Evolutionary conservation across 805 yeast species (phyloP).

Genomic region (Jamesozyma gamospora): DNA sequence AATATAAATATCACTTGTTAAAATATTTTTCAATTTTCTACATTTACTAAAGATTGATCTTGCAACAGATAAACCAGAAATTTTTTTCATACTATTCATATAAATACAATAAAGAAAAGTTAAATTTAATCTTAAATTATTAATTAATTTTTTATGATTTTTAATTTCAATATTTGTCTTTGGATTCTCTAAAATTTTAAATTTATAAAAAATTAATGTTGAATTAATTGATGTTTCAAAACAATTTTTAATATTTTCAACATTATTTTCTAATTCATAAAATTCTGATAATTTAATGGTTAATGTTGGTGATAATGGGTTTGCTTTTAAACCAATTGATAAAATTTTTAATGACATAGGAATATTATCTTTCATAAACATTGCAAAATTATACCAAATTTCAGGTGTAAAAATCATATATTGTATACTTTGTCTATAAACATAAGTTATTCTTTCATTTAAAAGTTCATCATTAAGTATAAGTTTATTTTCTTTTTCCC

Average conservation of each 20-base stretch:
- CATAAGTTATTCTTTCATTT: conserved; percentile 52
- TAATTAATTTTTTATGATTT: conserved; percentile 3
- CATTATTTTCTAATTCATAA: conserved; percentile 49
- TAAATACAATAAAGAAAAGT: conserved; percentile 60
- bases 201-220: conserved; percentile 33
- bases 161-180: neutral
- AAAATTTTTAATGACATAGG: conserved; percentile 30
- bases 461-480: conserved; percentile 43
- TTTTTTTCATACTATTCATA: conserved; percentile 63
- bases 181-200: conserved; percentile 6
- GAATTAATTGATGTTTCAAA: conserved; percentile 43
- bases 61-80: conserved; percentile 60
- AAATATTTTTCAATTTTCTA: conserved; percentile 43
- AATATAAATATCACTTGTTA: conserved; percentile 68
- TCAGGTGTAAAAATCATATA: conserved; percentile 25
- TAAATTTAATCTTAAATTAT: conserved; percentile 22
- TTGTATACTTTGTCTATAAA: conserved; percentile 56
- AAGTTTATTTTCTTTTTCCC: conserved; percentile 68
- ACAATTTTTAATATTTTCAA: conserved; percentile 39
- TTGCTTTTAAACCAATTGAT: conserved; percentile 45
- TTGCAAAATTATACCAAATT: conserved; percentile 33
- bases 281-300: conserved; percentile 59
- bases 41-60: conserved; percentile 61
- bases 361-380: conserved; percentile 18
- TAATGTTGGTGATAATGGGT: conserved; percentile 61